phyloP scores from a whole-genome alignment of 2,329 filamentous ascomycete species.

The Fusarium sp. region DNA sequence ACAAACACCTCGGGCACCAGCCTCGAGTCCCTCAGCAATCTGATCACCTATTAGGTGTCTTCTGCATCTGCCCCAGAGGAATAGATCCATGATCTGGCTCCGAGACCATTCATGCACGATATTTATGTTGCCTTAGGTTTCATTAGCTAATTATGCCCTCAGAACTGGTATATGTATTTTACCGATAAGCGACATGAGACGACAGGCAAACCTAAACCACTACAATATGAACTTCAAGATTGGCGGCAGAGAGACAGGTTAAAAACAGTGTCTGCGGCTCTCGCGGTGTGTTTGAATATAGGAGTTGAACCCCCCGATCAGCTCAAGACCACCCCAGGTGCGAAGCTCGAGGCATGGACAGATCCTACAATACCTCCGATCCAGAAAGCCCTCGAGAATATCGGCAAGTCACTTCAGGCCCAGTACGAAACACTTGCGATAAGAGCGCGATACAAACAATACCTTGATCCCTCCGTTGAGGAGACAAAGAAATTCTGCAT shows the following conservation, averaged over 20 bases:
- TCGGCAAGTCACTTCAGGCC: conserved; percentile 93
- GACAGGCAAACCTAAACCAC: conserved; percentile 83
- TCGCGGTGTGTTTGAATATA: conserved; percentile 95
- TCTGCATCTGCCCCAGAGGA: not conserved
- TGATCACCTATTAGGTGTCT: not conserved
- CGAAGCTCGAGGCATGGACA: conserved; percentile 96
- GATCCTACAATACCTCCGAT: conserved; percentile 85
- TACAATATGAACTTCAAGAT: conserved; percentile 76
- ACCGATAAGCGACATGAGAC: conserved; percentile 98
- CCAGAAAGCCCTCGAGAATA: conserved; percentile 89
- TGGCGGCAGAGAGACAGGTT: conserved; percentile 97
- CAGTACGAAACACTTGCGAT: conserved; percentile 97
- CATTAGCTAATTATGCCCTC: conserved; percentile 31
- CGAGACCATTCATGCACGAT: not conserved
- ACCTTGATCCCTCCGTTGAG: conserved; percentile 94
- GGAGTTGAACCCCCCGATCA: conserved; percentile 98
- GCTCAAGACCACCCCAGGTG: conserved; percentile 91
- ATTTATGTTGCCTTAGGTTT: not conserved
- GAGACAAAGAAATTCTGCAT: conserved; percentile 97
- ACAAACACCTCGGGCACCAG: not conserved
- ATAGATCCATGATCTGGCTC: not conserved
- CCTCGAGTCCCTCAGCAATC: not conserved
- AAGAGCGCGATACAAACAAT: conserved; percentile 96
- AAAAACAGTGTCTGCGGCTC: conserved; percentile 94
- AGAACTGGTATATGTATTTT: conserved; percentile 99